A percentile compares a stretch with the other conserved stretches of the same genome.
These are phyloP conservation scores for Backusella westeae DNA, from an alignment of 192 early-diverging fungal species.

Conservation along the genomic window DNA sequence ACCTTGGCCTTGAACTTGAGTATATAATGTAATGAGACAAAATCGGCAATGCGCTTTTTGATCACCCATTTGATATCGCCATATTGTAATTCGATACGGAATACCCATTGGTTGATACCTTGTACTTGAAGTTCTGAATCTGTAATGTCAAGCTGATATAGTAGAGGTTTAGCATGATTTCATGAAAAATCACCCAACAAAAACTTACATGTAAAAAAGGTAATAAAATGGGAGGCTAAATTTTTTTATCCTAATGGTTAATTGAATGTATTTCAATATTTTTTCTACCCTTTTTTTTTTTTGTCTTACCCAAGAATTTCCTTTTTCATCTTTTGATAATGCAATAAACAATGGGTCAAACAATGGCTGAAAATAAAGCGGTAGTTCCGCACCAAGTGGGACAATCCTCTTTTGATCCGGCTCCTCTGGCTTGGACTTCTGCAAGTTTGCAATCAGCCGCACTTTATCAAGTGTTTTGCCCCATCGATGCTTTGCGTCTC, in stretches of 20 bases:
- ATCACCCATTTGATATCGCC: conserved; percentile 81
- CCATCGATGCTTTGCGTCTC: conserved; percentile 24
- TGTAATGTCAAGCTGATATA: conserved; percentile 20
- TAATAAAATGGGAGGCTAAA: conserved; percentile 23
- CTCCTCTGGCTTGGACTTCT: neutral
- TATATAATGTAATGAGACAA: conserved; percentile 61
- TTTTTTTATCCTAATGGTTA: no score
- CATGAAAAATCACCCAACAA: no score
- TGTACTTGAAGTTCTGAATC: conserved; percentile 28
- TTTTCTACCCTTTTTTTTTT: neutral
- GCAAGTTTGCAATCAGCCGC: conserved; percentile 17
- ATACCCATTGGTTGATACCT: conserved; percentile 34
- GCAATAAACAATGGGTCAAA: conserved; percentile 27
- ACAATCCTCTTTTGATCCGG: neutral
- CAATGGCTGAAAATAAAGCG: conserved; percentile 22
- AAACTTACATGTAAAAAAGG: conserved; percentile 14
- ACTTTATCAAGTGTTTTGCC: conserved; percentile 33
- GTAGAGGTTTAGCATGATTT: neutral
- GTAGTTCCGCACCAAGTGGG: neutral
- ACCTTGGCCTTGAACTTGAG: conserved; percentile 43
- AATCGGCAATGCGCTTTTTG: conserved; percentile 60
- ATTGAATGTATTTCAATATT: no score
- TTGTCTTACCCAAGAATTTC: conserved; percentile 19
- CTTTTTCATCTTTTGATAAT: conserved; percentile 22
- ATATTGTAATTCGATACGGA: conserved; percentile 50